These are phyloP conservation scores for Phaeosphaeria sp. DNA, from an alignment of 2,329 filamentous ascomycete species.

Conservation along the genomic window DNA sequence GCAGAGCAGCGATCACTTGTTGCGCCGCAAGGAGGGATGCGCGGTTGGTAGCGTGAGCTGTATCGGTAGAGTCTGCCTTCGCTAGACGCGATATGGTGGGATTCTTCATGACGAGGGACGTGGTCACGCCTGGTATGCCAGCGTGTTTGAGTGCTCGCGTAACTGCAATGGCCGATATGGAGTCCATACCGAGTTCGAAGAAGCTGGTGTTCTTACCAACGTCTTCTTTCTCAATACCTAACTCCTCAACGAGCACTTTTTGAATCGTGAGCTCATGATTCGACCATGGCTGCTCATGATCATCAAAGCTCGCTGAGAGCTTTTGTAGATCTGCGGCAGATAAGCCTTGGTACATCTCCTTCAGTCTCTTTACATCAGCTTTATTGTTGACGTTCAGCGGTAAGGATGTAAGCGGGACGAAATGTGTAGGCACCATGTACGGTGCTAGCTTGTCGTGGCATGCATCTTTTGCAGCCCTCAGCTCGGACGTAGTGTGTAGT, in stretches of 20 bases:
- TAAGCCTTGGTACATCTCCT: slow-evolving; percentile 68
- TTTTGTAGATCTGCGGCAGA: slow-evolving; percentile 67
- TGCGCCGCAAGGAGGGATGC: slow-evolving; percentile 56
- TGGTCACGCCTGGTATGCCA: slow-evolving; percentile 67
- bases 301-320: slow-evolving; percentile 44
- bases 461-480: slow-evolving; percentile 52
- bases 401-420: slow-evolving; percentile 73
- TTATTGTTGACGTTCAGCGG: slow-evolving; percentile 92
- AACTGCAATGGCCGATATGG: slow-evolving; percentile 79
- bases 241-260: slow-evolving; percentile 61
- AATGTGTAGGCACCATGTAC: slow-evolving; percentile 92
- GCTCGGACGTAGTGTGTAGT: slow-evolving; percentile 21
- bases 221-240: slow-evolving; percentile 51
- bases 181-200: slow-evolving; percentile 88
- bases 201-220: slow-evolving; percentile 69
- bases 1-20: slow-evolving; percentile 69
- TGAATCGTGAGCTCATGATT: slow-evolving; percentile 58
- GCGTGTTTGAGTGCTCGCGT: slow-evolving; percentile 67
- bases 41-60: slow-evolving; percentile 3
- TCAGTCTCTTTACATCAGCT: slow-evolving; percentile 75
- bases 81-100: slow-evolving; percentile 51
- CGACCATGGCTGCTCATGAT: slow-evolving; percentile 35
- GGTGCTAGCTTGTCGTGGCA: slow-evolving; percentile 74
- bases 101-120: slow-evolving; percentile 71
- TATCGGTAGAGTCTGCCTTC: slow-evolving; percentile 33